Base-by-base conservation (phyloP, 129 eudicot genomes). In the Pulicaria dysenterica region DNA sequence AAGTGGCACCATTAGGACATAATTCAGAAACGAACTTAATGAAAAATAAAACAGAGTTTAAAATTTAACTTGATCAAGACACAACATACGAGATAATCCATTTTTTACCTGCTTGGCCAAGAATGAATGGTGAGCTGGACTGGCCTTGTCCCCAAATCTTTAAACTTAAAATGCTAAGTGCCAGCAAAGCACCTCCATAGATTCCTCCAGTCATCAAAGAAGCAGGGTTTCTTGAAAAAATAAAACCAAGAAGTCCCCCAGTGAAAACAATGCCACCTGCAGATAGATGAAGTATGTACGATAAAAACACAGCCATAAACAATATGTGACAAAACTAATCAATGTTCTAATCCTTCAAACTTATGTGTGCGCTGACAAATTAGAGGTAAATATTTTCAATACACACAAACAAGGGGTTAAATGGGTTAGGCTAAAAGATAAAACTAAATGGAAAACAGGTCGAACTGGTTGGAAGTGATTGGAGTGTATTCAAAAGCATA, bases 121-220 rank as follows among this genome's bases (percentile, higher is more conserved):
- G 82, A 75, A 89, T 87, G 76, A 83, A 89, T 4, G 94, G 97
- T 44, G 85, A 64, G 86, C 96, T 86, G 56, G 97, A 80, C 54
- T 86, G 86, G 58, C 97, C 97, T 88, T 85, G 78, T 77, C 86
- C 80, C 97, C 97, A 92, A n/a, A 92, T 85, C 84, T 86, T 92
- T 75, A 92, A 67, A 82, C 97, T 92, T 50, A 72, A 53, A 13
- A 79, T 70, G 83, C 97, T 89, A 44, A 92, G 90, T 43, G 86
- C 94, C 73, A 92, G 77, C 59, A 92, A 57, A 54, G 91, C 86
- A 89, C 91, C 91, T 58, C 97, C 97, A 79, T 73, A 83, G 49
- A 92, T 77, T 54, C 90, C 85, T 45, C 91, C 89, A 17, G 85
- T 67, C 64, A 82, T 19, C 67, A 88, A 75, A 38, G 83, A 80